Evolutionary conservation across 805 yeast genomes (phyloP).

Genomic region (Debaryomyces hansenii): DNA sequence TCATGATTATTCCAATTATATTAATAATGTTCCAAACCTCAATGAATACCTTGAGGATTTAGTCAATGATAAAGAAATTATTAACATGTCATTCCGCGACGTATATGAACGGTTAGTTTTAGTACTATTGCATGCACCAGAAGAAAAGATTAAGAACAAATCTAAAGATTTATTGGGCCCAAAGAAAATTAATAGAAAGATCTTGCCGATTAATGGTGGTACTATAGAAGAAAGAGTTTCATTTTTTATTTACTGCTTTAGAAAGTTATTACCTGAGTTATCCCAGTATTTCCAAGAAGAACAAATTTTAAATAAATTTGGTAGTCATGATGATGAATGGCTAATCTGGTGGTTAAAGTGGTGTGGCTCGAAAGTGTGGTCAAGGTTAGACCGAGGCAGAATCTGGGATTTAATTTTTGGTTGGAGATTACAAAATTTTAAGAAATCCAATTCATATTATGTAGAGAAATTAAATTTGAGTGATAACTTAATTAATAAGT

Average conservation of each 20-base stretch:
- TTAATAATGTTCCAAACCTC: constrained; percentile 29
- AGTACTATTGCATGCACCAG: constrained; percentile 74
- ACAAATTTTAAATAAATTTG: constrained; percentile 60
- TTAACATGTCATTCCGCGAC: constrained; percentile 56
- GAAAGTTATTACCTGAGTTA: constrained; percentile 70
- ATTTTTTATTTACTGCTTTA: constrained; percentile 62
- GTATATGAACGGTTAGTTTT: constrained; percentile 74
- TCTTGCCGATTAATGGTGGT: constrained; percentile 58
- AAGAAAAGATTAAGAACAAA: constrained; percentile 27
- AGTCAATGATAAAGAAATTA: constrained; percentile 25
- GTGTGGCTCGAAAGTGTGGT: constrained; percentile 84
- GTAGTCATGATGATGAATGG: constrained; percentile 78
- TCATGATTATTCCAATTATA: constrained; percentile 39
- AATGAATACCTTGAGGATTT: constrained; percentile 20
- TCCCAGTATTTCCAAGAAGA: constrained; percentile 78
- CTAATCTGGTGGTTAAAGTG: constrained; percentile 93
- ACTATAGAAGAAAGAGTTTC: constrained; percentile 66
- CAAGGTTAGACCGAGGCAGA: constrained; percentile 78
- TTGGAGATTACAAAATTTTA: constrained; percentile 52
- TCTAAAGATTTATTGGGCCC: not conserved
- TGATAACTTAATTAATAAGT: constrained; percentile 27
- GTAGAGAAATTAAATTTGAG: constrained; percentile 31
- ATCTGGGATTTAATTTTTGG: constrained; percentile 88
- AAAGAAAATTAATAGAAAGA: constrained; percentile 32
- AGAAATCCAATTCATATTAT: constrained; percentile 27